Percentiles rank a stretch among this genome's conserved stretches.
phyloP scores from a whole-genome alignment of 2,329 filamentous ascomycete species.

The Teratosphaeria gauchensis region DNA sequence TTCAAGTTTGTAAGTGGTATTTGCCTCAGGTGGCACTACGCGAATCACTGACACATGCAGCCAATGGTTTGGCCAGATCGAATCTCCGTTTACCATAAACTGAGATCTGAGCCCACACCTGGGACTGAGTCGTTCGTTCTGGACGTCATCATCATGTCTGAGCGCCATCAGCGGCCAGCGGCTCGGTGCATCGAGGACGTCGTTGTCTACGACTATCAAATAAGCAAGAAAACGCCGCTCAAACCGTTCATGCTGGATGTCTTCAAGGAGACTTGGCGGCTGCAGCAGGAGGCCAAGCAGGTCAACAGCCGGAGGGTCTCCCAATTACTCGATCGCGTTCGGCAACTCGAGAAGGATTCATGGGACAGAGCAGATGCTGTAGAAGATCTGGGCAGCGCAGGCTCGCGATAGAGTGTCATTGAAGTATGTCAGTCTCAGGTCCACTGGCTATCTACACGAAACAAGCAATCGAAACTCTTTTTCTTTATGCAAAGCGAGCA shows the following conservation, averaged over 20 bases:
- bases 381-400: slow-evolving; percentile 35
- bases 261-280: slow-evolving; percentile 49
- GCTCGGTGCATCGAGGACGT: slow-evolving; percentile 70
- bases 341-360: slow-evolving; percentile 56
- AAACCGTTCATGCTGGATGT: slow-evolving; percentile 52
- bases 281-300: slow-evolving; percentile 51
- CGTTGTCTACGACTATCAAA: slow-evolving; percentile 65
- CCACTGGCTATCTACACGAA: background rate
- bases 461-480: background rate
- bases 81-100: slow-evolving; percentile 74
- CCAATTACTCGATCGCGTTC: slow-evolving; percentile 49
- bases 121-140: slow-evolving; percentile 48
- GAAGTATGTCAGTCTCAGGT: background rate
- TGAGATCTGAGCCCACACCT: slow-evolving; percentile 45
- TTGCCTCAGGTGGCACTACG: background rate
- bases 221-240: slow-evolving; percentile 47
- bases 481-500: too few species aligned
- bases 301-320: slow-evolving; percentile 45
- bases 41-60: slow-evolving; percentile 32
- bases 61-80: slow-evolving; percentile 76
- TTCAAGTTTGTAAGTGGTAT: slow-evolving; percentile 68
- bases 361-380: slow-evolving; percentile 66
- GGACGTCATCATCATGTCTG: slow-evolving; percentile 61
- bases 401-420: background rate
- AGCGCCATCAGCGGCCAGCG: slow-evolving; percentile 60